A percentile compares a stretch with the other conserved stretches of the same genome.
phyloP scores from a whole-genome alignment of 2,329 filamentous ascomycete genomes.

The Penicillium frequentans region DNA sequence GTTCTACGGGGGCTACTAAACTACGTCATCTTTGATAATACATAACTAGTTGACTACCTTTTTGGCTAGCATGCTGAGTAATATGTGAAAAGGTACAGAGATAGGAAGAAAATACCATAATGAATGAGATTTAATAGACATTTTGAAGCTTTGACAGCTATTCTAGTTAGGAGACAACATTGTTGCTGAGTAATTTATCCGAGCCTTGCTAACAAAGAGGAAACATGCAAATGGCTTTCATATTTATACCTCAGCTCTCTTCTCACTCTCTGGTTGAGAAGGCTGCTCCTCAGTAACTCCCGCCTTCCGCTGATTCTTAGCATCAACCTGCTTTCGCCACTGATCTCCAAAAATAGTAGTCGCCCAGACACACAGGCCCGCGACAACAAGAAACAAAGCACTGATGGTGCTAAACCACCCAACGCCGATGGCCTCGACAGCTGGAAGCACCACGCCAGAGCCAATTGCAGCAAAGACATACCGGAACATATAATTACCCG shows the following conservation, averaged over 20 bases:
- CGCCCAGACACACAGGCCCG: constrained; percentile 48
- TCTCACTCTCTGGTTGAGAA: neutral
- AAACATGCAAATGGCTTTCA: too few species aligned
- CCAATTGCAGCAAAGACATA: constrained; percentile 73
- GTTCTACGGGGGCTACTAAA: too few species aligned
- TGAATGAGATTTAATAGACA: too few species aligned
- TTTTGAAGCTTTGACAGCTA: too few species aligned
- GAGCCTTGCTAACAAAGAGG: too few species aligned
- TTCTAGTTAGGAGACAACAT: too few species aligned
- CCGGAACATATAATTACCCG: constrained; percentile 75
- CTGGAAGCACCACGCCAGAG: constrained; percentile 71
- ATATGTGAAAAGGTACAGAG: too few species aligned
- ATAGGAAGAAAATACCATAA: too few species aligned
- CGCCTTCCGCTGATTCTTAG: constrained; percentile 40
- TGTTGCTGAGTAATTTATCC: neutral
- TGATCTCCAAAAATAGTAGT: constrained; percentile 51
- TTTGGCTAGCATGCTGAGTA: too few species aligned
- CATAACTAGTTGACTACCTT: too few species aligned
- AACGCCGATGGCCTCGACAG: constrained; percentile 71
- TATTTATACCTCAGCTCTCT: neutral
- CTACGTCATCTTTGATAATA: too few species aligned
- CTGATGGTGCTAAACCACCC: constrained; percentile 79
- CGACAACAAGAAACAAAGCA: constrained; percentile 55
- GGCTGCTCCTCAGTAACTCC: constrained; percentile 6
- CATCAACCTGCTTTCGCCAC: constrained; percentile 58